Percentiles rank a stretch among this genome's conserved stretches.
Evolutionary conservation across 2,329 filamentous ascomycete species (phyloP).

Genomic region (Alternaria brassicicola): DNA sequence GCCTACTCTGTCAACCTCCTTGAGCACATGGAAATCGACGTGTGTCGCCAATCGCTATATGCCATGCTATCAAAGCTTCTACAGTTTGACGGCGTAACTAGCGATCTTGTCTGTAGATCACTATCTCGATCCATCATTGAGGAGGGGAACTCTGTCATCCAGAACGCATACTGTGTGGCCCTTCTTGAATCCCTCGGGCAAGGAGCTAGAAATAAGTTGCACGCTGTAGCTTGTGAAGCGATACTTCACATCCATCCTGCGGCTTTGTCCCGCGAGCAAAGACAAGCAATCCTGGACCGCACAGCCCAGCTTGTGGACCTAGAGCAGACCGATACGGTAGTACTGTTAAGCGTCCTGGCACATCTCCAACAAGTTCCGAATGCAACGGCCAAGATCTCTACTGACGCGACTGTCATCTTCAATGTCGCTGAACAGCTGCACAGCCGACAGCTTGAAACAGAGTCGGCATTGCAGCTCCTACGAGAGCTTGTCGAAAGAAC

Average conservation of each 20-base stretch:
- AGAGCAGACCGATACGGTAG: conserved; percentile 10
- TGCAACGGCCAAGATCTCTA: conserved; percentile 43
- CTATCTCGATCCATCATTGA: conserved; percentile 34
- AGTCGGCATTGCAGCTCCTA: conserved; percentile 27
- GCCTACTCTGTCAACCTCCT: conserved; percentile 34
- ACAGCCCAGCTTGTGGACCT: conserved; percentile 26
- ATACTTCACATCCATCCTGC: conserved; percentile 32
- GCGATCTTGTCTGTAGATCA: conserved; percentile 18
- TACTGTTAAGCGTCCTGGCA: conserved; percentile 34
- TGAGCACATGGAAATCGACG: conserved; percentile 23
- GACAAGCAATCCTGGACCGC: conserved; percentile 42
- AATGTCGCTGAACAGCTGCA: conserved; percentile 37
- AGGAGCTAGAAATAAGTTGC: conserved; percentile 9
- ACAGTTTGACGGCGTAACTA: conserved; percentile 9
- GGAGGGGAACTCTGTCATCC: conserved; percentile 21
- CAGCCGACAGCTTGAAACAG: conserved; percentile 15
- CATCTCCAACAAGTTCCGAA: conserved; percentile 46
- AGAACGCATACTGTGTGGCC: conserved; percentile 28
- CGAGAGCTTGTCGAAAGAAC: conserved; percentile 34
- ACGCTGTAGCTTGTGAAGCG: conserved; percentile 20
- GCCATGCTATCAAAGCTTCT: conserved; percentile 28
- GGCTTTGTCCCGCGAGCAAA: conserved; percentile 38
- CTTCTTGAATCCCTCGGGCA: conserved; percentile 24
- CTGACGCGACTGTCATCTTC: conserved; percentile 32
- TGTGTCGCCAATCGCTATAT: conserved; percentile 22